Evolutionary conservation across 2,329 filamentous ascomycete genomes (phyloP).

Genomic region (Aspergillus amoenus): DNA sequence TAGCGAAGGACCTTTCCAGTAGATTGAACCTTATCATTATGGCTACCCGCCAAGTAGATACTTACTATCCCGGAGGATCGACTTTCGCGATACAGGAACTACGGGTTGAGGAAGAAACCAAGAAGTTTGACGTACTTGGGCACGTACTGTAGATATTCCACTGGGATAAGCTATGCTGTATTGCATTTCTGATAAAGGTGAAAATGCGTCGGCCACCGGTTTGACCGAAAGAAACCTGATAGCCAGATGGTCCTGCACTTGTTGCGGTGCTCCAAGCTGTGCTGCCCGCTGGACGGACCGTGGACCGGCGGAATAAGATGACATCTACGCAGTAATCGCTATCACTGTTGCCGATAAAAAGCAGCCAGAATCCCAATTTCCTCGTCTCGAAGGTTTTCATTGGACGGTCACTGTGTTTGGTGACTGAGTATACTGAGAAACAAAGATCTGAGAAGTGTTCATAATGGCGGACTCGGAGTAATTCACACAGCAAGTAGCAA

Average conservation of each 20-base stretch:
- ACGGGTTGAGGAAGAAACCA: not conserved
- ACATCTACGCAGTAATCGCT: conserved; percentile 11
- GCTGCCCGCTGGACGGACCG: not conserved
- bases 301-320: not conserved
- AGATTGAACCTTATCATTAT: not conserved
- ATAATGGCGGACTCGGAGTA: not conserved
- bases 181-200: not conserved
- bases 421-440: not conserved
- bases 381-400: not conserved
- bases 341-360: conserved; percentile 5
- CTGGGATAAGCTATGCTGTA: not conserved
- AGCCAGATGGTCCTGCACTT: not conserved
- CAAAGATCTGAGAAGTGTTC: not conserved
- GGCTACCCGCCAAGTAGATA: not conserved
- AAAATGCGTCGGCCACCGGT: not conserved
- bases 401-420: not conserved
- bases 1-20: not conserved
- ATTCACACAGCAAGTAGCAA: not conserved
- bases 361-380: not conserved
- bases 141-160: not conserved
- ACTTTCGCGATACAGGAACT: not conserved
- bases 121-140: not conserved
- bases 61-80: not conserved
- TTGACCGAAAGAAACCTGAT: not conserved
- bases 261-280: not conserved